Conservation (phyloP, 1,139 yeast genomes). For the Magnusiomyces paraingens region DNA sequence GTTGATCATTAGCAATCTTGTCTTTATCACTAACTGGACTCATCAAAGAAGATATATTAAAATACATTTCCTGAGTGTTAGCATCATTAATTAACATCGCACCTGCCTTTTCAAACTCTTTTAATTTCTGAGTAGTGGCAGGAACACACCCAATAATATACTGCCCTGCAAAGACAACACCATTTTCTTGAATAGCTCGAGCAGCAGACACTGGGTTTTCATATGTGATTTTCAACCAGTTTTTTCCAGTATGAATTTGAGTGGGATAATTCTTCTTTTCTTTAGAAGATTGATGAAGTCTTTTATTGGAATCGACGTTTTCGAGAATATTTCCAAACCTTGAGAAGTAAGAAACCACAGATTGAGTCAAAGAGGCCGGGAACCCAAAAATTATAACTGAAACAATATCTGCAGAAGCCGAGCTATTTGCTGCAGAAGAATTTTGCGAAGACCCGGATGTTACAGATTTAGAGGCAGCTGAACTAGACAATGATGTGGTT, state of each 20-base stretch:
- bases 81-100: conserved; percentile 16
- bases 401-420: conserved; percentile 22
- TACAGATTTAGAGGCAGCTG: conserved; percentile 7
- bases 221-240: conserved; percentile 86
- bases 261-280: conserved; percentile 19
- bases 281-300: conserved; percentile 15
- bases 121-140: conserved; percentile 42
- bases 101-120: conserved; percentile 22
- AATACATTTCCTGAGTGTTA: conserved; percentile 44
- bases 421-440: neutral
- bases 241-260: conserved; percentile 76
- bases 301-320: conserved; percentile 44
- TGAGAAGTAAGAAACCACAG: conserved; percentile 66
- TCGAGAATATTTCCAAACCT: conserved; percentile 79
- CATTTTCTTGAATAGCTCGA: conserved; percentile 80
- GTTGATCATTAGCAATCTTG: neutral
- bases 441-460: conserved; percentile 3
- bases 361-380: conserved; percentile 64
- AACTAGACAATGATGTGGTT: conserved; percentile 9
- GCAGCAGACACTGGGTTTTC: conserved; percentile 69
- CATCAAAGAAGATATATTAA: conserved; percentile 51
- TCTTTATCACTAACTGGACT: conserved; percentile 13
- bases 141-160: conserved; percentile 66
- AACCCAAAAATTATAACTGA: conserved; percentile 87
- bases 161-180: conserved; percentile 57